Base-by-base conservation (phyloP, 1,284 basidiomycete species). In the Ceratobasidium sp. region DNA sequence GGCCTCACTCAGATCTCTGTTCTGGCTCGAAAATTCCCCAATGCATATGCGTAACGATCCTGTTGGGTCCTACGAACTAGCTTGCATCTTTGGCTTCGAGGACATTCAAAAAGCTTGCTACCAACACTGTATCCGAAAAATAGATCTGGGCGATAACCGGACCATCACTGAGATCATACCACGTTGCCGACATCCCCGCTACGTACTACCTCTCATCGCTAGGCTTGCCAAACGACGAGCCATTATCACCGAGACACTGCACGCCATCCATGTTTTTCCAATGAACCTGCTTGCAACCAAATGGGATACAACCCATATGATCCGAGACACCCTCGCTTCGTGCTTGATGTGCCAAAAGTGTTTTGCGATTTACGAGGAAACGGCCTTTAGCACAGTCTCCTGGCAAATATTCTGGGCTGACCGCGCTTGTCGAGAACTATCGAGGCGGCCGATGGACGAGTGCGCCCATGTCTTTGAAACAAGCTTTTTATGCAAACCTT, bases 361-460 rank as follows among this genome's bases (percentile, higher is more conserved):
- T 20, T 41, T 44, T 7, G 18, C 33, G n/a, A 14, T 41, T n/a
- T 73, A 73, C 27, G 20, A n/a, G 20, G 69, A 73, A 12, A 33
- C 41, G 18, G 54, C 30, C 20, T 44, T 44, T n/a, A 27, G 54
- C 38, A 10, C 69, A 23, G 69, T 73, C n/a, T 73, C 69, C 14
- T 73, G 69, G 69, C 69, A 73, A 35, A 41, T 55, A 33, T 73
- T 60, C 48, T 74, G 71, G 71, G 71, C 57, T 8, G 41, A 74
- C n/a, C 71, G 46, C 4, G 59, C 59, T 23, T 48, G 18, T 20
- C 35, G 35, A 7, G 30, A 23, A 4, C 20, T 74, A 16, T 20
- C 52, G 44, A 54, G 59, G 30, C n/a, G 46, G 41, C 57, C 71
- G 4, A 35, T 74, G 71, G 46, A 50, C 30, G 33, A 64, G 18